phyloP scores from a whole-genome alignment of 352 stramenopile genomes.

The Pythium chondricola region DNA sequence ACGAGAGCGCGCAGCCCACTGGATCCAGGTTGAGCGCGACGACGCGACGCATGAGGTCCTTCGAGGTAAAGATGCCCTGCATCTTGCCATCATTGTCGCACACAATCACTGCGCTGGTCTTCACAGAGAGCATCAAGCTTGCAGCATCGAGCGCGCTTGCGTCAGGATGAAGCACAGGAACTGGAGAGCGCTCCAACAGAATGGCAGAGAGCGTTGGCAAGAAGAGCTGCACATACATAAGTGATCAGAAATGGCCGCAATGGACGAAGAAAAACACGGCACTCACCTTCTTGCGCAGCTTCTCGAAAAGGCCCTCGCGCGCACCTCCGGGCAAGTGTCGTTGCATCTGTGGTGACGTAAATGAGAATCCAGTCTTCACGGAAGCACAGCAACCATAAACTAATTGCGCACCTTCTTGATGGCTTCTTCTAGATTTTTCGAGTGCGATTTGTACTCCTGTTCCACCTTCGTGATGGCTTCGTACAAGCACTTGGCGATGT shows the following conservation, averaged over 20 bases:
- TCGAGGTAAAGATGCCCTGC: slow-evolving; percentile 96
- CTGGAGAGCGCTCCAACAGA: slow-evolving; percentile 46
- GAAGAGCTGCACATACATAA: slow-evolving; percentile 45
- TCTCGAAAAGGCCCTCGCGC: slow-evolving; percentile 75
- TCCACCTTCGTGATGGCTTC: slow-evolving; percentile 97
- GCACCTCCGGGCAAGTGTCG: slow-evolving; percentile 39
- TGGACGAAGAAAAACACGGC: neutral
- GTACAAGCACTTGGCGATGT: slow-evolving; percentile 98
- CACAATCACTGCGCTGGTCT: slow-evolving; percentile 86
- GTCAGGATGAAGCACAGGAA: slow-evolving; percentile 43
- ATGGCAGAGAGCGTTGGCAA: slow-evolving; percentile 80
- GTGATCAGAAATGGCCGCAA: neutral
- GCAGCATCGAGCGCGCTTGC: slow-evolving; percentile 65
- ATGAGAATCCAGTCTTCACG: neutral
- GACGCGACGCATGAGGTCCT: slow-evolving; percentile 96
- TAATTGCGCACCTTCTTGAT: slow-evolving; percentile 59
- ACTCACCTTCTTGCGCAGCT: slow-evolving; percentile 67
- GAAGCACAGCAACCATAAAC: neutral
- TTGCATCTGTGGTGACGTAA: slow-evolving; percentile 31
- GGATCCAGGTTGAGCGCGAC: slow-evolving; percentile 87
- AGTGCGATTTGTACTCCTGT: slow-evolving; percentile 75
- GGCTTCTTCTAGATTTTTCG: slow-evolving; percentile 55
- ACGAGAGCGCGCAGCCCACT: slow-evolving; percentile 67
- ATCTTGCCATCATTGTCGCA: slow-evolving; percentile 80
- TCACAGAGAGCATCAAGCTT: slow-evolving; percentile 75